Evolutionary conservation across 345 rosid genomes (phyloP), one percentile per base, ranked within the genome.

Genomic region (Cochlearia excelsa): DNA sequence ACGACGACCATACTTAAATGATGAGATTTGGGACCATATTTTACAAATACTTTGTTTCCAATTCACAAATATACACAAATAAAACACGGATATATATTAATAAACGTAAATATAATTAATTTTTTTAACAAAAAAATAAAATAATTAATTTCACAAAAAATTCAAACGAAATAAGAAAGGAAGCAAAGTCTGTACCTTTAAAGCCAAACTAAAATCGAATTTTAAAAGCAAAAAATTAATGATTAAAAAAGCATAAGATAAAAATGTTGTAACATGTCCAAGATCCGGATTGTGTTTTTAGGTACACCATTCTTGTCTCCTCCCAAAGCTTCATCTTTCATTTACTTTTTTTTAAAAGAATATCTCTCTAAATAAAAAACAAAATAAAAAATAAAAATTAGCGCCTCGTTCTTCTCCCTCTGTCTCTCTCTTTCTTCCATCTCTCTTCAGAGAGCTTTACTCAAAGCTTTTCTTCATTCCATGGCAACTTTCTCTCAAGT

Each of bases 181-280:
- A 59, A 67, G 59, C 30, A 42, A 57, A 49, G 16, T 7, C 10
- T 10, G 31, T 28, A 58, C 38, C 28, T 29, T 28, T 34, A 46
- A 62, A 62, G 50, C 41, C 41, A 50, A 51, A 44, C 28, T 49
- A 42, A 7, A 31, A 61, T 9, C 46, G 34, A 57, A 10, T 9
- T 3, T n/a, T 16, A 16, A 49, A 63, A 70, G 49, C 37, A 56
- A 68, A 42, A 49, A 48, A 16, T 16, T 34, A 69, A 43, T 48
- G 6, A 57, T 35, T 4, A 42, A 70, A 67, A 67, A 74, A 59
- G 50, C 48, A 61, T 31, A 58, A 16, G 72, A 61, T 75, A 78
- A 57, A 72, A 72, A 72, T 61, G 69, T 61, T 51, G n/a, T 69
- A 63, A 57, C 78, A 66, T 75, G 82, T 70, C 77, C 60, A 71